Base-by-base conservation (phyloP, 108 stramenopile species). In the Skeletonema grethae region DNA sequence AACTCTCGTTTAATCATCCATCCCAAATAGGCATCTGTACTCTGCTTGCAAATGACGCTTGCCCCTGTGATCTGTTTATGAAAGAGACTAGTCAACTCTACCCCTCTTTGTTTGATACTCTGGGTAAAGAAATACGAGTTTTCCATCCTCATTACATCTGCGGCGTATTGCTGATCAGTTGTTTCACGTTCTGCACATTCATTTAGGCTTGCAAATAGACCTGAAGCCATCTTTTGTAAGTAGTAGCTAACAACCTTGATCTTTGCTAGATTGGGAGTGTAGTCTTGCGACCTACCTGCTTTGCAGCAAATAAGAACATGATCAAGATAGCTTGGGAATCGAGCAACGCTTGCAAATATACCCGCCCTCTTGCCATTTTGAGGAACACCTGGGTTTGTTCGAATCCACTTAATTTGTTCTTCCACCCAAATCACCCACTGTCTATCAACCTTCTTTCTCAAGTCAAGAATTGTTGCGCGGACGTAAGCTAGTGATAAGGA, bases 1-100 rank as follows among this genome's bases (percentile, higher is more conserved):
- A 95, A 93, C 73, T 95, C 95, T 53, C 91, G 83, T 60, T 93
- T 93, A 67, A 95, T 95, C 91, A 92, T 95, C 91, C 91, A 95
- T 22, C 89, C 90, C 28, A 95, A 74, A 62, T 95, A 95, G 1
- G 91, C 90, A 80, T 95, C 91, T n/a, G 92, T 93, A 63, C 91
- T 92, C 24, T 90, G 74, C 69, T 93, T 95, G 72, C 89, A 91
- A 35, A 92, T 87, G 29, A 86, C 79, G 48, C 88, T 93, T 45
- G 95, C 95, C 48, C 83, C 86, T 8, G 82, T 83, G 24, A 91
- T 81, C 63, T 91, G 95, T 65, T 91, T 91, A 46, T 88, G 87
- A 72, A 93, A 95, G 11, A 93, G 84, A 63, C 70, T 63, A 5
- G 82, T 61, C 3, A 93, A 79, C 60, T 90, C 88, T 18, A 65